Evolutionary conservation across 345 rosid genomes (phyloP).

Genomic region (Euphorbia pulcherrima): DNA sequence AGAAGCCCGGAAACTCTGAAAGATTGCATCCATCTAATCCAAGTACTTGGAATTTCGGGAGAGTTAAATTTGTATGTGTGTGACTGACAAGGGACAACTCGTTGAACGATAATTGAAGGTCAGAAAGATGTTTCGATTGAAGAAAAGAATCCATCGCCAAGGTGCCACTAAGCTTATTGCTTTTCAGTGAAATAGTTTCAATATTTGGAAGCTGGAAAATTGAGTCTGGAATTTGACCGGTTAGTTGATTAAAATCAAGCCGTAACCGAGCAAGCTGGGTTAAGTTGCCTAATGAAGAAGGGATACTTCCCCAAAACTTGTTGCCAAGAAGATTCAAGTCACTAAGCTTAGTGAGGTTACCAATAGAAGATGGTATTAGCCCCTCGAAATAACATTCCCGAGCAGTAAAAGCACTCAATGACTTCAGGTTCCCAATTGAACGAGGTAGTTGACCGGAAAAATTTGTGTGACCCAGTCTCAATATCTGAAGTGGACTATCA

Average conservation of each 20-base stretch:
- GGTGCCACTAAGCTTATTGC: not conserved
- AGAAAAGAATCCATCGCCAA: not conserved
- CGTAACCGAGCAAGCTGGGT: not conserved
- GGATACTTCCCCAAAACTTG: not conserved
- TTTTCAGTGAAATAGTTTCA: not conserved
- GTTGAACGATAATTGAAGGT: not conserved
- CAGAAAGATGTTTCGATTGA: not conserved
- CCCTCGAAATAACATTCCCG: not conserved
- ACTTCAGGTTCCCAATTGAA: not conserved
- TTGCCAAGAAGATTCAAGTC: not conserved
- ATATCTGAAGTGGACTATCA: too few species aligned
- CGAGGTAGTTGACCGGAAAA: conserved; percentile 2
- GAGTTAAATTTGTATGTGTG: not conserved
- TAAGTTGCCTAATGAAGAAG: not conserved
- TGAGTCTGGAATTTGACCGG: not conserved
- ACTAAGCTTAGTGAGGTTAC: not conserved
- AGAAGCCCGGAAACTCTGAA: conserved; percentile 22
- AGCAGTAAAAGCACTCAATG: not conserved
- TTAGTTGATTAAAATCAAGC: not conserved
- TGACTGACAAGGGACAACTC: not conserved
- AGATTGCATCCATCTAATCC: conserved; percentile 10
- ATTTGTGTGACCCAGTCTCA: not conserved
- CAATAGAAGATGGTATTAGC: conserved; percentile 19
- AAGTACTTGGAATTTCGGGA: not conserved
- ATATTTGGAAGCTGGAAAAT: conserved; percentile 11